Evolutionary conservation across 2,329 filamentous ascomycete species (phyloP).

Genomic region (Colletotrichum eleusines): DNA sequence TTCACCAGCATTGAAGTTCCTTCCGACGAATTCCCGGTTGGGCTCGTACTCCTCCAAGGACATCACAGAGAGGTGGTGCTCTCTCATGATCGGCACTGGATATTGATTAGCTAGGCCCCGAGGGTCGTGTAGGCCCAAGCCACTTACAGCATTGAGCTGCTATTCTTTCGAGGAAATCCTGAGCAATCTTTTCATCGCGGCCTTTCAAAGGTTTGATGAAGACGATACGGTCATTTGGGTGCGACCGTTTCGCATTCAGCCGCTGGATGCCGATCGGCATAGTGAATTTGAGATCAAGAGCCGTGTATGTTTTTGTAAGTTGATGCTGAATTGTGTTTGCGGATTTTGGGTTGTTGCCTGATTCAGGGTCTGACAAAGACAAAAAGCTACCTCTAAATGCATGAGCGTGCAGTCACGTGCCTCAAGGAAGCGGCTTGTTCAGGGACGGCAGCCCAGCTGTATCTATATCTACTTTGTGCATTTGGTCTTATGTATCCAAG

Average conservation of each 20-base stretch:
- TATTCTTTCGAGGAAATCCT: constrained; percentile 80
- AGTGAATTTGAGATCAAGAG: constrained; percentile 23
- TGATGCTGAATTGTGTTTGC: too few species aligned
- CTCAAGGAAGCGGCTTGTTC: not conserved
- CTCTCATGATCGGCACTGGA: constrained; percentile 76
- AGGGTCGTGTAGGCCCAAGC: not conserved
- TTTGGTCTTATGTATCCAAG: not conserved
- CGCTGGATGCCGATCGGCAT: constrained; percentile 86
- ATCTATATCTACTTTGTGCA: not conserved
- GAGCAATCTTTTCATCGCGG: constrained; percentile 70
- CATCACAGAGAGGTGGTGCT: constrained; percentile 73
- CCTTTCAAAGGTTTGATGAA: constrained; percentile 87
- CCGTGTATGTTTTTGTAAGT: too few species aligned
- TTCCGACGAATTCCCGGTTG: constrained; percentile 85
- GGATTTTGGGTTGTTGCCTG: not conserved
- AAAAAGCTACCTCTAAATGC: not conserved
- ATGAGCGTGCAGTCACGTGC: constrained; percentile 33
- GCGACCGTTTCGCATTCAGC: constrained; percentile 79
- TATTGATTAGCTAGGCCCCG: not conserved
- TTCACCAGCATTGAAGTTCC: constrained; percentile 92
- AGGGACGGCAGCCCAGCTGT: not conserved
- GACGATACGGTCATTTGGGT: constrained; percentile 82
- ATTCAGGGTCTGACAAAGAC: not conserved
- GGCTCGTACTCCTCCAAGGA: constrained; percentile 85
- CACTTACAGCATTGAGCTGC: constrained; percentile 80